Conservation (phyloP, 148 eudicot genomes). For the Arbutus unedo region DNA sequence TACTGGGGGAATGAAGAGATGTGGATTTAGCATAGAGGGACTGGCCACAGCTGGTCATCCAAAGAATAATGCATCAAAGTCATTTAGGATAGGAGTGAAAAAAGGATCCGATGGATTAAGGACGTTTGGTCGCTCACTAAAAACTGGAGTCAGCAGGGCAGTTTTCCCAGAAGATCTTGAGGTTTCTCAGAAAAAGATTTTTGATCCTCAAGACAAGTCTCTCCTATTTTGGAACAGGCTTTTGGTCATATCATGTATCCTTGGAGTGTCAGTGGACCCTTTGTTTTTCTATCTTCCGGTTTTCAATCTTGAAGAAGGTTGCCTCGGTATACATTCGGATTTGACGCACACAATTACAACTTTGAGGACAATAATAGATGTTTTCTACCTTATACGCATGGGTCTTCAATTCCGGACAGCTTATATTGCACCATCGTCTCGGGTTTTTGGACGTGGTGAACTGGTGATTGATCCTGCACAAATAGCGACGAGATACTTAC, state of each 20-base stretch:
- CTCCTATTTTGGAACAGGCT: constrained; percentile 59
- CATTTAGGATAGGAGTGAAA: constrained; percentile 39
- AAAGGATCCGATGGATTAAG: constrained; percentile 49
- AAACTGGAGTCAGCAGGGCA: constrained; percentile 40
- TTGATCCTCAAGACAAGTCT: constrained; percentile 66
- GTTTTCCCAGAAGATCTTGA: constrained; percentile 63
- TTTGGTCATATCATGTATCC: constrained; percentile 47
- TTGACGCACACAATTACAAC: constrained; percentile 35
- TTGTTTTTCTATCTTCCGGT: constrained; percentile 58
- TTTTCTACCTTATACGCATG: constrained; percentile 39
- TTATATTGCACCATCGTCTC: constrained; percentile 48
- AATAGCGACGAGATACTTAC: constrained; percentile 39
- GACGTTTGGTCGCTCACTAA: constrained; percentile 47
- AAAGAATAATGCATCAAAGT: constrained; percentile 32
- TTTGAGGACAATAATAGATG: constrained; percentile 34
- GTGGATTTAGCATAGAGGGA: constrained; percentile 42
- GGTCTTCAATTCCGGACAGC: constrained; percentile 44
- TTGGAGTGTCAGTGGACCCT: constrained; percentile 56
- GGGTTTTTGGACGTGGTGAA: constrained; percentile 52
- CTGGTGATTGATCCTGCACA: constrained; percentile 46
- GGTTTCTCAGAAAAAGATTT: constrained; percentile 47
- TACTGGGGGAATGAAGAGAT: constrained; percentile 34
- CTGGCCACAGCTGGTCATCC: constrained; percentile 18
- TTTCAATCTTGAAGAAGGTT: constrained; percentile 28
- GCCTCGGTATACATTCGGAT: constrained; percentile 47